These are phyloP conservation scores for Chenopodium formosanum DNA, from an alignment of 148 eudicot species.

Conservation along the genomic window DNA sequence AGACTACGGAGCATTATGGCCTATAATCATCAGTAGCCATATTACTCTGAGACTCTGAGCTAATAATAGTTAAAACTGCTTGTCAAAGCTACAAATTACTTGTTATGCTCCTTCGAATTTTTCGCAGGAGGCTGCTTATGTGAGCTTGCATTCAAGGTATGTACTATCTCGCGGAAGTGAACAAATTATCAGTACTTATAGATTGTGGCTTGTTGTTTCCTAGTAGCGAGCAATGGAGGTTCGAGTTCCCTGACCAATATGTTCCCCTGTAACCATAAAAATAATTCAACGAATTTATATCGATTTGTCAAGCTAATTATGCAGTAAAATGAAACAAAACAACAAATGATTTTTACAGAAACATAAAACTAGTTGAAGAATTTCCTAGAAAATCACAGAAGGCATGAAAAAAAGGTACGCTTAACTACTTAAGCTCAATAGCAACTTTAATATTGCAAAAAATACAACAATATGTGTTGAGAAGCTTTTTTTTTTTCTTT, in stretches of 20 bases:
- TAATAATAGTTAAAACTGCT: neutral
- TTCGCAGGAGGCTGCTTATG: neutral
- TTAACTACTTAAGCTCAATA: neutral
- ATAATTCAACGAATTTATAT: neutral
- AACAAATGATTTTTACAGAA: neutral
- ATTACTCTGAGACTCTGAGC: too few relatives aligned
- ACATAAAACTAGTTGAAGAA: neutral
- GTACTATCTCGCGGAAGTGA: neutral
- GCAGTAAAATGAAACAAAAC: neutral
- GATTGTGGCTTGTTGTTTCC: slow-evolving; percentile 17
- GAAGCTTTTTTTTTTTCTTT: too few relatives aligned
- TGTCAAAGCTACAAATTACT: neutral
- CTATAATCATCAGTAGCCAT: too few relatives aligned
- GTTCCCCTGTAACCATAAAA: slow-evolving; percentile 16
- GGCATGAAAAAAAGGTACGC: neutral
- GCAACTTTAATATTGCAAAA: neutral
- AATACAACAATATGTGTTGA: too few relatives aligned
- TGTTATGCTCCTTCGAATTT: neutral
- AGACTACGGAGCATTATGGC: too few relatives aligned
- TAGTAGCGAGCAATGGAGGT: slow-evolving; percentile 15
- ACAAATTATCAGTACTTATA: neutral
- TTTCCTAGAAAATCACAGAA: neutral
- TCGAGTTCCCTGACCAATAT: slow-evolving; percentile 6
- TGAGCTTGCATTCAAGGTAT: neutral
- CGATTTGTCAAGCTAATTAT: neutral